Base-by-base conservation (phyloP, 2,329 filamentous ascomycete genomes). In the Clonostachys chloroleuca region DNA sequence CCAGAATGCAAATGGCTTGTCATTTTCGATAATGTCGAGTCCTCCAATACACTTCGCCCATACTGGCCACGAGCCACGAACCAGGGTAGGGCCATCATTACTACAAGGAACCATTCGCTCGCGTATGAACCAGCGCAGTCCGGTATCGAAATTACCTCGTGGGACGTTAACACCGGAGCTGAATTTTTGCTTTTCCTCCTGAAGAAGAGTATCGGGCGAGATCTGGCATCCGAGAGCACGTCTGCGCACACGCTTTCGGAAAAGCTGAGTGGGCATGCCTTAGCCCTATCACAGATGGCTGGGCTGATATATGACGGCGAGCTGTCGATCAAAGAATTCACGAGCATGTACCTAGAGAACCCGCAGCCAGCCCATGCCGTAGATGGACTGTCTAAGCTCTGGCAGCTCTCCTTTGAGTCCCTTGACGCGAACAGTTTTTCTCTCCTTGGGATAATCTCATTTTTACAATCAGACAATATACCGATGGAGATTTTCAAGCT, bases 21-120 rank as follows among this genome's bases (percentile, higher is more conserved):
- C 9, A 34, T 52, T 5, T 52, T 40, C 35, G 51, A 51, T 43
- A 52, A 52, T 34, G 51, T 43, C 9, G 51, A 52, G 45, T 16
- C 18, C 14, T 6, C 43, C 5, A 45, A 52, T 12, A 24, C 51
- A 5, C 40, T 52, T 4, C 5, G 34, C 8, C 36, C 9, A 7
- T 47, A 51, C 40, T 52, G 51, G 51, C 51, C 51, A 16, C 20
- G 20, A 24, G 13, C 9, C 7, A 47, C 44, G 12, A 34, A n/a
- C 18, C 36, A 36, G 20, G 49, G 49, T 13, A 39, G 43, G 6
- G 51, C 39, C 6, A 5, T 52, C n/a, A 52, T 52, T 34, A 52
- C 51, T 6, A 51, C 39, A 17, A 44, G 51, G 6, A 46, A 51
- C 41, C 44, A 34, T 33, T 18, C 24, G 13, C 17, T 52, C n/a